Base-by-base conservation (phyloP, 805 yeast species). In the Jamesozyma gamospora region DNA sequence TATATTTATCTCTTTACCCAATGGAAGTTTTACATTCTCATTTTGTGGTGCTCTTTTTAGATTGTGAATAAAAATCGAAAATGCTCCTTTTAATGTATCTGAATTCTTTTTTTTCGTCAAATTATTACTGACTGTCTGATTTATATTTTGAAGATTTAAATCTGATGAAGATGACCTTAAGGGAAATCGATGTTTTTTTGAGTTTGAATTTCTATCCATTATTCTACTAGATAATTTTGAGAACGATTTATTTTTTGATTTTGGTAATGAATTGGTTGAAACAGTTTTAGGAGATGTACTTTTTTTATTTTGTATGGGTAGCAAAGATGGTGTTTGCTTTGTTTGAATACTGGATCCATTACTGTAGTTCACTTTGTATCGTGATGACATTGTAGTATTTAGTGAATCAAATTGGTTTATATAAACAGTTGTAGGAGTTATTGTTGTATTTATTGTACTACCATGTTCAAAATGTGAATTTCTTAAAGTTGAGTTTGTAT, bases 1-100 rank as follows among this genome's bases (percentile, higher is more conserved):
- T 36, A 88, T 88, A n/a, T n/a, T n/a, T n/a, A n/a, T n/a, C n/a
- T n/a, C n/a, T n/a, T n/a, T n/a, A n/a, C n/a, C n/a, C n/a, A n/a
- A n/a, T n/a, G n/a, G n/a, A n/a, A n/a, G n/a, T n/a, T n/a, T n/a
- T n/a, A n/a, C n/a, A n/a, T n/a, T n/a, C n/a, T 47, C 58, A 19
- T 48, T 49, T 35, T 41, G 71, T 36, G 38, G 34, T 2, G 28
- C 26, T 18, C 28, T 41, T 40, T 55, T 58, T 34, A 58, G 54
- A 33, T 55, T 49, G 29, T 53, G 52, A 19, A 67, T 66, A 46
- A 70, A 63, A 28, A 65, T 73, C 3, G 78, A 62, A 39, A 81
- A 68, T 2, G 76, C 80, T 5, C 78, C 82, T 43, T 74, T 72
- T 41, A 78, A 71, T 41, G 74, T 67, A 14, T 25, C 42, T 2